Evolutionary conservation across 2,329 filamentous ascomycete genomes (phyloP).

Genomic region (Ramichloridium luteum): DNA sequence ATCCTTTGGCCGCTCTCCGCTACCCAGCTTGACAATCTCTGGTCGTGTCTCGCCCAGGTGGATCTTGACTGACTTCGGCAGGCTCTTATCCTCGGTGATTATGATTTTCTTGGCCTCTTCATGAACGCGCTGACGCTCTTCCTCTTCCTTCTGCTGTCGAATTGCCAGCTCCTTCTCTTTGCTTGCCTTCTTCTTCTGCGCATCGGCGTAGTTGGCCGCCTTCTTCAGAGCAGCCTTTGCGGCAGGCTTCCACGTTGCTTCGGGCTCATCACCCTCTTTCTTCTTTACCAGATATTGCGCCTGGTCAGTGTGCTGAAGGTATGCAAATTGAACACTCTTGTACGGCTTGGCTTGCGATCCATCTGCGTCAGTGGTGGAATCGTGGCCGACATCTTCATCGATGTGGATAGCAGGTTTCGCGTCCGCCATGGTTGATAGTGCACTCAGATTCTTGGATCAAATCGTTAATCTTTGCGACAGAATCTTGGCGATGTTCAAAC

Average conservation of each 20-base stretch:
- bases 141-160: constrained; percentile 59
- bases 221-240: constrained; percentile 82
- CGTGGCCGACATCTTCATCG: constrained; percentile 66
- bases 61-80: constrained; percentile 65
- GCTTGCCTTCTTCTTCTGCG: constrained; percentile 71
- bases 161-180: constrained; percentile 64
- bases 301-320: constrained; percentile 55
- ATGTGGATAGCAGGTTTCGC: constrained; percentile 49
- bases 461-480: too few species aligned
- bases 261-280: constrained; percentile 50
- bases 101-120: constrained; percentile 74
- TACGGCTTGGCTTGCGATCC: constrained; percentile 65
- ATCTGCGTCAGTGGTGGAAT: constrained; percentile 42
- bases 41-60: constrained; percentile 60
- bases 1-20: constrained; percentile 33
- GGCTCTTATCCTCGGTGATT: constrained; percentile 54
- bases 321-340: constrained; percentile 69
- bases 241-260: constrained; percentile 64
- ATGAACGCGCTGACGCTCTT: constrained; percentile 56
- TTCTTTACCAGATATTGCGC: constrained; percentile 57
- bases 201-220: constrained; percentile 59
- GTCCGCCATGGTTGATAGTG: constrained; percentile 23
- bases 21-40: constrained; percentile 42
- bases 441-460: too few species aligned
- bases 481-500: too few species aligned